phyloP scores from a whole-genome alignment of 2,329 filamentous ascomycete species.

The Sclerotinia sclerotiorum region DNA sequence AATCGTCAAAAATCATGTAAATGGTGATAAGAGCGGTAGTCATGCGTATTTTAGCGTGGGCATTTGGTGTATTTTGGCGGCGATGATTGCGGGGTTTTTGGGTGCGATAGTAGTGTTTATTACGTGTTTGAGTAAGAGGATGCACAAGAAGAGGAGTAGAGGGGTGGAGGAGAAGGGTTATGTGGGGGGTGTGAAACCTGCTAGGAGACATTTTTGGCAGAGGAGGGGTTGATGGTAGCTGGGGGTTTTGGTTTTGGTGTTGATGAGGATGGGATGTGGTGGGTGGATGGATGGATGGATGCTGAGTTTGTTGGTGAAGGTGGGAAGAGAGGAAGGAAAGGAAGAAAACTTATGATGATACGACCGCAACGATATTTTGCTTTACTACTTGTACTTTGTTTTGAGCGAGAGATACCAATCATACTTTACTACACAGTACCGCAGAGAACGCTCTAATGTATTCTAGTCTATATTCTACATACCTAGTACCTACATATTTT shows the following conservation, averaged over 20 bases:
- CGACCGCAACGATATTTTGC: not conserved
- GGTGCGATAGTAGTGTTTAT: conserved; percentile 59
- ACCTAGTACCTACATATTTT: not conserved
- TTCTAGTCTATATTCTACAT: not conserved
- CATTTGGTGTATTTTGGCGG: conserved; percentile 60
- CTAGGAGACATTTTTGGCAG: conserved; percentile 31
- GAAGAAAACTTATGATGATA: not conserved
- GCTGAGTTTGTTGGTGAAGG: not conserved
- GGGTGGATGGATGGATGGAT: not conserved
- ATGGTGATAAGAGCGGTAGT: conserved; percentile 42
- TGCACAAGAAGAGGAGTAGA: conserved; percentile 36
- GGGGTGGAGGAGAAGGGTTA: conserved; percentile 26
- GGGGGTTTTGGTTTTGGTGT: not conserved
- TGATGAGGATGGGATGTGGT: not conserved
- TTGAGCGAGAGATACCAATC: conserved; percentile 5
- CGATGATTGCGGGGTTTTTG: conserved; percentile 55
- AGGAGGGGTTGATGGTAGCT: conserved; percentile 26
- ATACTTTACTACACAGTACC: not conserved
- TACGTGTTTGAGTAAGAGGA: conserved; percentile 53
- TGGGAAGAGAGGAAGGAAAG: too few species aligned
- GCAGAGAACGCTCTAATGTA: not conserved
- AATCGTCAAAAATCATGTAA: conserved; percentile 55
- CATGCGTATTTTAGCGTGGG: conserved; percentile 53
- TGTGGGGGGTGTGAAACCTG: conserved; percentile 24
- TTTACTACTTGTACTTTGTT: not conserved